These are phyloP conservation scores for Echinochloa phyllopogon DNA, from an alignment of 176 grass and related monocot genomes.

Conservation along the genomic window DNA sequence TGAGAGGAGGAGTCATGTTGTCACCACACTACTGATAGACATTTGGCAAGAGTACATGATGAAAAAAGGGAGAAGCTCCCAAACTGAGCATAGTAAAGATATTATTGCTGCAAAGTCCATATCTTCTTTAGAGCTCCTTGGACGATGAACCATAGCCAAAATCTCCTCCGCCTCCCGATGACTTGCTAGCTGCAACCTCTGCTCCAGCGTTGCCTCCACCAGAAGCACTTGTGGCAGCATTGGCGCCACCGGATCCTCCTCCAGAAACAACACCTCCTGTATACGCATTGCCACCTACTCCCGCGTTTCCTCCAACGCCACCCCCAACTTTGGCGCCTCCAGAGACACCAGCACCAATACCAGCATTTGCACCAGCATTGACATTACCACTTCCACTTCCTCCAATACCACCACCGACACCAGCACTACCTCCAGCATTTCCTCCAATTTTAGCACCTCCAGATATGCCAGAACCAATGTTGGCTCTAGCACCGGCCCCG, in stretches of 20 bases:
- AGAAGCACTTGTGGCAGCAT: neutral
- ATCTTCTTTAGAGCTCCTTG: slow-evolving; percentile 7
- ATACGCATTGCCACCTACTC: neutral
- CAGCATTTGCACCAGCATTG: neutral
- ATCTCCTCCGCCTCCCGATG: neutral
- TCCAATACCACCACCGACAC: neutral
- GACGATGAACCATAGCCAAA: slow-evolving; percentile 4
- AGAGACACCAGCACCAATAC: neutral
- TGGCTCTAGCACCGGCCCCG: too few relatives aligned
- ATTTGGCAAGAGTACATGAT: neutral
- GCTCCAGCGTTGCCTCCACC: neutral
- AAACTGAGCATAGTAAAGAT: neutral
- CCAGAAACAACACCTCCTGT: neutral
- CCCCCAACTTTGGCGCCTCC: neutral
- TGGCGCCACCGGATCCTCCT: neutral
- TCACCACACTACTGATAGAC: neutral
- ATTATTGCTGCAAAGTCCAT: neutral
- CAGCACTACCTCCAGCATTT: neutral
- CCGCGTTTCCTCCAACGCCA: neutral
- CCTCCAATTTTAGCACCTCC: neutral
- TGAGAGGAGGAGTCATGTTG: too few relatives aligned
- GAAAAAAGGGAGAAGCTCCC: neutral
- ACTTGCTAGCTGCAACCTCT: neutral
- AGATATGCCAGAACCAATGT: neutral
- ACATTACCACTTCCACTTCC: too few relatives aligned